Evolutionary conservation across 106 monocot species (phyloP).

Genomic region (Dendrobium catenatum): DNA sequence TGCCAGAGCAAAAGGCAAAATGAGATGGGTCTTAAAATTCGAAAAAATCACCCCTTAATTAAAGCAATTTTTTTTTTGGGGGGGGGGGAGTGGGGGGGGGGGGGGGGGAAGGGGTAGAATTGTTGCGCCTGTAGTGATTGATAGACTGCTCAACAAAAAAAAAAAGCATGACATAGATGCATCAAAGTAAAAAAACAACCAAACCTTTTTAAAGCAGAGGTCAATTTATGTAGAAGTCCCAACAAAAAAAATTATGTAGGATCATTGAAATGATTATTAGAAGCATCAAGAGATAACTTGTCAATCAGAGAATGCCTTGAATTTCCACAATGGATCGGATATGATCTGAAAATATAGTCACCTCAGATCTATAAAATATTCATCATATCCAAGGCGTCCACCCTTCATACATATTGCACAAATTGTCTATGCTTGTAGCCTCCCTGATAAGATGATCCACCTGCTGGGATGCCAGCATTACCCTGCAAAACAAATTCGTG

Average conservation of each 20-base stretch:
- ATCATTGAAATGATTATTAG: neutral
- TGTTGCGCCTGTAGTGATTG: neutral
- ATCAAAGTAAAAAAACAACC: neutral
- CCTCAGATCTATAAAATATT: conserved; percentile 4
- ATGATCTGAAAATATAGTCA: neutral
- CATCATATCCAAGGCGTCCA: conserved; percentile 99
- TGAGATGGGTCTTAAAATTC: neutral
- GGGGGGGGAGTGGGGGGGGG: too few relatives aligned
- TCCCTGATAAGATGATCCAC: conserved; percentile 88
- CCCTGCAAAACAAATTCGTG: conserved; percentile 29
- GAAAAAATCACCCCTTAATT: neutral
- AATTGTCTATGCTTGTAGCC: conserved; percentile 85
- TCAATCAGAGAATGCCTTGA: neutral
- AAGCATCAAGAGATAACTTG: neutral
- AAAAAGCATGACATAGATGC: neutral
- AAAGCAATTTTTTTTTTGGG: neutral
- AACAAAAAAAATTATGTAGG: neutral
- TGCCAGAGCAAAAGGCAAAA: neutral
- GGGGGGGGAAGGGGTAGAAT: neutral
- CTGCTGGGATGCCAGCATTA: conserved; percentile 54
- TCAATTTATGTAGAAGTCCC: neutral
- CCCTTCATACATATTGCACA: conserved; percentile 99
- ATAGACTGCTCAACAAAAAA: neutral
- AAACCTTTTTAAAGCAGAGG: neutral
- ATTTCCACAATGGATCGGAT: neutral